A percentile compares a stretch with the other conserved stretches of the same genome.
phyloP scores from a whole-genome alignment of 805 yeast species.

The Jamesozyma lodderae region DNA sequence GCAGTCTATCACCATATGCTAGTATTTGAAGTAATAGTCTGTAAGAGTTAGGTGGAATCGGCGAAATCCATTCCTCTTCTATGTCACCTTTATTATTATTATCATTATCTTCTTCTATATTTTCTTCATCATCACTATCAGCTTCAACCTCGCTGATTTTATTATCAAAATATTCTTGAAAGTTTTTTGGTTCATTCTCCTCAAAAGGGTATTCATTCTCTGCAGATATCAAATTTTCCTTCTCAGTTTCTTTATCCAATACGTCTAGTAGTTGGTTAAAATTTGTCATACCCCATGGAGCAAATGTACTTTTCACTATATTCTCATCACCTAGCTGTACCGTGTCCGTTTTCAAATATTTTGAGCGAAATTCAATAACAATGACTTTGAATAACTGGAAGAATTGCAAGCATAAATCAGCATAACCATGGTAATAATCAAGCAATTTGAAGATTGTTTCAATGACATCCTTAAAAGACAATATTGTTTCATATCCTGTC shows the following conservation, averaged over 20 bases:
- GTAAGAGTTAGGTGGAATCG: conserved; percentile 55
- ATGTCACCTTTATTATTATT: conserved; percentile 10
- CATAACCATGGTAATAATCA: conserved; percentile 80
- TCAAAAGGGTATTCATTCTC: conserved; percentile 7
- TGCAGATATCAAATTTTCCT: conserved; percentile 5
- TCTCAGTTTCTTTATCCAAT: conserved; percentile 31
- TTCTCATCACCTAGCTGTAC: conserved; percentile 12
- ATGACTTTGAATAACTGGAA: conserved; percentile 61
- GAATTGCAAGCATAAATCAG: conserved; percentile 60
- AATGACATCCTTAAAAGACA: conserved; percentile 63
- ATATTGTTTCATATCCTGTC: conserved; percentile 57
- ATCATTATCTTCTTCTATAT: conserved; percentile 12
- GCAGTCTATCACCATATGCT: conserved; percentile 57
- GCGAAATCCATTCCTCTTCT: conserved; percentile 54
- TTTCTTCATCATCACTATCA: conserved; percentile 17
- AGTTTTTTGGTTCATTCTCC: conserved; percentile 29
- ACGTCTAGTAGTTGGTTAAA: conserved; percentile 37
- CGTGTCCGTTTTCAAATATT: conserved; percentile 26
- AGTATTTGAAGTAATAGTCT: conserved; percentile 49
- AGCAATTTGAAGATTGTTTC: conserved; percentile 65
- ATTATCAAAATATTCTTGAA: conserved; percentile 33
- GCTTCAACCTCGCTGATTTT: conserved; percentile 25
- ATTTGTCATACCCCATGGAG: conserved; percentile 54
- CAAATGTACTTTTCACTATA: conserved; percentile 25
- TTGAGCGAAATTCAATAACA: conserved; percentile 37